Conservation (phyloP, 2,329 filamentous ascomycete species). For the Mycosphaerella sp. region DNA sequence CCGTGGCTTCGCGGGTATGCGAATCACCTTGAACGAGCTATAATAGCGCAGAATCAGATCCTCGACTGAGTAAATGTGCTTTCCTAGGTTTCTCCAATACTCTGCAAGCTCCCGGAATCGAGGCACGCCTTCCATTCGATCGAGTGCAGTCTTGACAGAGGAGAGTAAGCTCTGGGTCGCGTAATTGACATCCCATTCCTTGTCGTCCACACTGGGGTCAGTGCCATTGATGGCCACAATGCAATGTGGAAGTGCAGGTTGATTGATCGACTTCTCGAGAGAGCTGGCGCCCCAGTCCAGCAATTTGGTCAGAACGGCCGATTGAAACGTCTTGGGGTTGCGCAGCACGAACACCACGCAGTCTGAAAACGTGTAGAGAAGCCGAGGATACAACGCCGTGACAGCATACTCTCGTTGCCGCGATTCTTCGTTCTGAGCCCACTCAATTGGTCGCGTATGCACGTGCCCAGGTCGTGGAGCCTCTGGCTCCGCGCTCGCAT, state of each 20-base stretch:
- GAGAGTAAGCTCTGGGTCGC: conserved; percentile 32
- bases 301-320: conserved; percentile 35
- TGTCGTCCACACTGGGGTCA: conserved; percentile 31
- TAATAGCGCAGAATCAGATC: conserved; percentile 49
- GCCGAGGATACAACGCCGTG: conserved; percentile 37
- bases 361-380: conserved; percentile 42
- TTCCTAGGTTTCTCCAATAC: conserved; percentile 40
- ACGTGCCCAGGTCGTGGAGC: conserved; percentile 16
- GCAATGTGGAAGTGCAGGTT: conserved; percentile 50
- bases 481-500: conserved; percentile 18
- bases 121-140: conserved; percentile 31
- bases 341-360: conserved; percentile 41
- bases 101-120: conserved; percentile 37
- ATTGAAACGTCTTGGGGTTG: conserved; percentile 37
- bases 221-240: conserved; percentile 45
- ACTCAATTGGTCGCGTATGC: conserved; percentile 29
- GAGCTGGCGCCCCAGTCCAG: conserved; percentile 48
- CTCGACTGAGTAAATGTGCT: conserved; percentile 41
- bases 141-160: conserved; percentile 30
- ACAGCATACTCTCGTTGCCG: conserved; percentile 37
- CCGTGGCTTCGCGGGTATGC: conserved; percentile 43
- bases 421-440: conserved; percentile 31
- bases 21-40: conserved; percentile 43
- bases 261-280: conserved; percentile 50
- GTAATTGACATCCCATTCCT: conserved; percentile 33